Percentiles rank a stretch among this genome's conserved stretches.
Evolutionary conservation across 805 yeast genomes (phyloP).

Genomic region (Ogataea nakhonphanomensis): DNA sequence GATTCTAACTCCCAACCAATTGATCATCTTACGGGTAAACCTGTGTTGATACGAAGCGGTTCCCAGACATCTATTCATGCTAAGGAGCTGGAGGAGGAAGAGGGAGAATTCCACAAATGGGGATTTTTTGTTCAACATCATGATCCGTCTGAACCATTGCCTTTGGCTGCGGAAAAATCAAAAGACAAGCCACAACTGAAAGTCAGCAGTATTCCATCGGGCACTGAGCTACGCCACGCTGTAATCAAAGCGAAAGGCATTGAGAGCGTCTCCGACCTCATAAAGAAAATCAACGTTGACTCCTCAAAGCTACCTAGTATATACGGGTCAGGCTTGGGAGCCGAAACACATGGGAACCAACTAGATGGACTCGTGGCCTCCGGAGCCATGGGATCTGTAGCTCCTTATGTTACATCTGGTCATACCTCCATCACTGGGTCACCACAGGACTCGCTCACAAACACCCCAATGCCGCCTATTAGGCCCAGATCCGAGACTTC

Average conservation of each 20-base stretch:
- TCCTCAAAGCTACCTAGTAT: constrained; percentile 29
- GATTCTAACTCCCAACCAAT: constrained; percentile 60
- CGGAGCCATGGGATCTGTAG: no score
- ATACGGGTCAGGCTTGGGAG: constrained; percentile 15
- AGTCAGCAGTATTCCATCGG: constrained; percentile 45
- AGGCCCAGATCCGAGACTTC: constrained; percentile 3
- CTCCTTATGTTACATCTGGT: not conserved
- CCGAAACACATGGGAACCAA: not conserved
- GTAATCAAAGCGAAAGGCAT: constrained; percentile 75
- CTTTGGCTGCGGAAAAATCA: not conserved
- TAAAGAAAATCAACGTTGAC: constrained; percentile 59
- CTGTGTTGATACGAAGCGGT: constrained; percentile 59
- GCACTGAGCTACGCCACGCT: constrained; percentile 52
- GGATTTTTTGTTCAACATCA: constrained; percentile 76
- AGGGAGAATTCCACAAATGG: constrained; percentile 87
- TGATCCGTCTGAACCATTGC: constrained; percentile 23
- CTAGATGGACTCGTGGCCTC: not conserved
- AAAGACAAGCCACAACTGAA: constrained; percentile 21
- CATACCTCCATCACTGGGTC: constrained; percentile 1
- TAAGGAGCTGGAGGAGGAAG: constrained; percentile 80
- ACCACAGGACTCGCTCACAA: constrained; percentile 1
- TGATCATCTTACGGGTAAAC: constrained; percentile 69
- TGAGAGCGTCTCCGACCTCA: constrained; percentile 63
- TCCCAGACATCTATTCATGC: constrained; percentile 68
- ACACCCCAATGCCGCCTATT: constrained; percentile 1